Evolutionary conservation across 108 stramenopile genomes (phyloP), one percentile per base, ranked within the genome.

Genomic region (Nitzschia sp.): DNA sequence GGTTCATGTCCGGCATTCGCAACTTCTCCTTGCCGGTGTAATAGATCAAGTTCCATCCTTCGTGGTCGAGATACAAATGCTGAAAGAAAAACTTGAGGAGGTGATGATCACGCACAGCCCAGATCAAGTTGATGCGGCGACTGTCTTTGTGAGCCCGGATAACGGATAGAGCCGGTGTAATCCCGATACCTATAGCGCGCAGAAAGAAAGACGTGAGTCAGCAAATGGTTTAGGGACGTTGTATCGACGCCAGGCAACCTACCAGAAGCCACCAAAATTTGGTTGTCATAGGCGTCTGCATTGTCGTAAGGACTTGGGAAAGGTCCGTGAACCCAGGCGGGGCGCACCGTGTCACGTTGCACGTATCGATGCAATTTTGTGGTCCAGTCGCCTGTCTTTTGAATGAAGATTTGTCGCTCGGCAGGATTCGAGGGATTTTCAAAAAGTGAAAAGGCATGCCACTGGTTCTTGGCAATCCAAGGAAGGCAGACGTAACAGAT

Each of bases 381-480:
- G 9, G 82, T 83, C 82, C 82, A 83, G 45, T 83, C 79, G 1
- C 82, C 82, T 0, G 56, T 64, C 31, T 79, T 79, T 27, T 72
- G 45, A 53, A 83, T 79, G 53, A 83, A 83, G 1, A 83, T 71
- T 47, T 79, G 75, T 13, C 82, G 55, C 38, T 66, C 59, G 4
- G 34, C 51, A 19, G 77, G 70, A 27, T 82, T 61, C 13, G 65
- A 35, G 19, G 78, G 78, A 56, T 82, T 66, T 46, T 78, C 70
- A 59, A 79, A 83, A 1, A 83, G 26, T 17, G 78, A 76, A 33
- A 80, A 83, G 2, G 82, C 78, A 51, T 83, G 82, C 82, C 82
- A 83, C 19, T 83, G 75, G 26, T 78, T 48, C 23, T 74, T 76
- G 17, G 26, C 19, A 6, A 83, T 47, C 81, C 81, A 82, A 0